Percentiles rank a stretch among this genome's conserved stretches.
phyloP scores from a whole-genome alignment of 352 stramenopile genomes.

The Globisporangium heterothallicum region DNA sequence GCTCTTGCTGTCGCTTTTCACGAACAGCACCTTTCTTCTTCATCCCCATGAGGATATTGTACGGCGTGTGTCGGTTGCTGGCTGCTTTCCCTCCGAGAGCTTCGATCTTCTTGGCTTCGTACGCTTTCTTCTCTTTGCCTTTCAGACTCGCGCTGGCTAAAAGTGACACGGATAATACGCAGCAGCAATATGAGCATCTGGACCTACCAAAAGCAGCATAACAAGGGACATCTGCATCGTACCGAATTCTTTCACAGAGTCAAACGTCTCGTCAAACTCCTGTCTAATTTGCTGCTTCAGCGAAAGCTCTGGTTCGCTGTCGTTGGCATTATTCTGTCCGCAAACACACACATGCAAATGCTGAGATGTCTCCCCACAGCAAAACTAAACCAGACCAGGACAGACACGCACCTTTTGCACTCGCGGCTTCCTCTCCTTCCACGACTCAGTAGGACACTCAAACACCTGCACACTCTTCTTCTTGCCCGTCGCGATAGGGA shows the following conservation, averaged over 20 bases:
- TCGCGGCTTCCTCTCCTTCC: constrained; percentile 45
- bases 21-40: constrained; percentile 53
- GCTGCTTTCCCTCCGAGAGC: constrained; percentile 53
- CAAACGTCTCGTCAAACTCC: constrained; percentile 70
- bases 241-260: constrained; percentile 74
- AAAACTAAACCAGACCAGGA: neutral
- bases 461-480: constrained; percentile 79
- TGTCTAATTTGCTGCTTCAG: constrained; percentile 65
- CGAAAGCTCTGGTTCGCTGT: constrained; percentile 33
- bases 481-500: constrained; percentile 68
- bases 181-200: too few relatives aligned
- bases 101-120: constrained; percentile 71
- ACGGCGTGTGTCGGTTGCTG: constrained; percentile 55
- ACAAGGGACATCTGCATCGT: too few relatives aligned
- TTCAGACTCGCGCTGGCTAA: constrained; percentile 49
- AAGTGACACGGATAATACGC: too few relatives aligned
- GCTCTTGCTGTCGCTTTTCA: constrained; percentile 49
- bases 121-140: constrained; percentile 75
- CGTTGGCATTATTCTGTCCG: constrained; percentile 27
- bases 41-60: constrained; percentile 69
- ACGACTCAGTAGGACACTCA: constrained; percentile 64
- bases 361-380: neutral
- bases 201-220: too few relatives aligned
- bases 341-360: neutral
- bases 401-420: constrained; percentile 23